phyloP scores from a whole-genome alignment of 2,329 filamentous ascomycete species.

The Penicillium sp. region DNA sequence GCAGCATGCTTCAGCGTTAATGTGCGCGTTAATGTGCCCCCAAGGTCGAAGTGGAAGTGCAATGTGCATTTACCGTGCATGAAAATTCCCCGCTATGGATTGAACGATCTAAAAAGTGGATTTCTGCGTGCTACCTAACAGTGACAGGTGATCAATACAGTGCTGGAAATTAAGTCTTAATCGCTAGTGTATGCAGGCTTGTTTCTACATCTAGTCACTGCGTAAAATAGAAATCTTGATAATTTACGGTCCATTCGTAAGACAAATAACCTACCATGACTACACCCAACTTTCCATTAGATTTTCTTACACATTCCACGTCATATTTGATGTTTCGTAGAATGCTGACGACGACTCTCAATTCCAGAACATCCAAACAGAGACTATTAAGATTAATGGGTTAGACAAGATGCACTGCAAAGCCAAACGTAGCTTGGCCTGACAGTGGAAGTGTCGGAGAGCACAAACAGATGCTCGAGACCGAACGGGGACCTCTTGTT shows the following conservation, averaged over 20 bases:
- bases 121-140: background rate
- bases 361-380: background rate
- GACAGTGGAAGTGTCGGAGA: slow-evolving; percentile 14
- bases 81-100: background rate
- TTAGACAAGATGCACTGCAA: background rate
- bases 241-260: background rate
- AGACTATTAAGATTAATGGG: background rate
- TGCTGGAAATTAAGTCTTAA: background rate
- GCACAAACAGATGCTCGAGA: slow-evolving; percentile 12
- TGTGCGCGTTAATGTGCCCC: too few relatives aligned
- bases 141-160: background rate
- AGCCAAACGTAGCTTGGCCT: slow-evolving; percentile 2
- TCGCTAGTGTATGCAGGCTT: background rate
- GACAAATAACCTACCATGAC: too few relatives aligned
- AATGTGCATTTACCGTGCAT: background rate
- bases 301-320: background rate
- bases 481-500: background rate
- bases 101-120: background rate
- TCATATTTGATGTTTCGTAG: background rate
- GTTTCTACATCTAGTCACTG: background rate
- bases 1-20: slow-evolving; percentile 2
- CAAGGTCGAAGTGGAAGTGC: background rate
- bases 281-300: background rate
- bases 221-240: background rate
- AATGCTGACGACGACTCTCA: slow-evolving; percentile 2